These are phyloP conservation scores for Pythium dissimile DNA, from an alignment of 352 stramenopile species.

Conservation along the genomic window DNA sequence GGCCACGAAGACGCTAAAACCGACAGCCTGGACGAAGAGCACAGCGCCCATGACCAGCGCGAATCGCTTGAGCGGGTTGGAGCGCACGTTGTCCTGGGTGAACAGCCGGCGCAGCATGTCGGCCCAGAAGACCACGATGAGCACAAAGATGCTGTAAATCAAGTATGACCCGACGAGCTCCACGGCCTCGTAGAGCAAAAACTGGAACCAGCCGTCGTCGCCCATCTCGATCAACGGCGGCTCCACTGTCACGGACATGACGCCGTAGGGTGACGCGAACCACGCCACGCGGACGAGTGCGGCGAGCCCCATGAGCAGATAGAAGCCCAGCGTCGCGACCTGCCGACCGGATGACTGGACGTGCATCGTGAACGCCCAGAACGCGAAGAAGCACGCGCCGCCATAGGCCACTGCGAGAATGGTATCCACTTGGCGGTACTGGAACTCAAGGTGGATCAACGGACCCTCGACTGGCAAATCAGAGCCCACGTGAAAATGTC, in stretches of 20 bases:
- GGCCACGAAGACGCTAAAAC: conserved; percentile 84
- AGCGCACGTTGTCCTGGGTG: conserved; percentile 64
- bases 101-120: conserved; percentile 95
- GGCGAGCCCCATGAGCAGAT: conserved; percentile 66
- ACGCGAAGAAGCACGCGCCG: conserved; percentile 72
- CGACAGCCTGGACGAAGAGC: conserved; percentile 76
- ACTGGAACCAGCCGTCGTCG: conserved; percentile 57
- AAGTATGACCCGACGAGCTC: conserved; percentile 90
- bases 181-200: conserved; percentile 85
- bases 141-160: conserved; percentile 97
- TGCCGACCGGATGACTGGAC: conserved; percentile 50
- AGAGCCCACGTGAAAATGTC: neutral
- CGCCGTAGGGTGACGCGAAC: conserved; percentile 74
- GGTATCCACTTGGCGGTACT: conserved; percentile 79
- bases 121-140: conserved; percentile 97
- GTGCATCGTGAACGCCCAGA: conserved; percentile 78
- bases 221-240: conserved; percentile 55
- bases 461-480: conserved; percentile 19
- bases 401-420: conserved; percentile 72
- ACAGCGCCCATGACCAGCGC: conserved; percentile 70
- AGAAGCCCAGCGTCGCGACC: conserved; percentile 76
- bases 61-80: conserved; percentile 89
- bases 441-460: conserved; percentile 71
- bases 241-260: conserved; percentile 64
- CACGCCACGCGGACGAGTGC: conserved; percentile 62